Conservation (phyloP, 116 monocot species). For the Zostera marina region DNA sequence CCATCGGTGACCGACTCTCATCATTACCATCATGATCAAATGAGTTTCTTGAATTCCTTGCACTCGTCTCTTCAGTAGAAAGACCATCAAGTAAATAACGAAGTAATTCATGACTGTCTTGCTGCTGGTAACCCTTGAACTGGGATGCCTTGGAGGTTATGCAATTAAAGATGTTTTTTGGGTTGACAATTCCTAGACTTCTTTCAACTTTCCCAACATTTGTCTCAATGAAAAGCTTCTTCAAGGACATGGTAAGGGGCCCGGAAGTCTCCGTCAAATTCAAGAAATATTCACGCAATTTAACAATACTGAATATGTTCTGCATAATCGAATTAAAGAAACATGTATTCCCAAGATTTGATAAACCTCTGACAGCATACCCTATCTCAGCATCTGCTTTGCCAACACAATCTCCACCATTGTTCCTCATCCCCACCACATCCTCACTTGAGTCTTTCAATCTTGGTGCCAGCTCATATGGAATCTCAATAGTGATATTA, state of each 20-base stretch:
- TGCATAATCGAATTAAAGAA: slow-evolving; percentile 85
- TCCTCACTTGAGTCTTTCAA: not conserved
- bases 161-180: slow-evolving; percentile 41
- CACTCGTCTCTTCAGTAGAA: slow-evolving; percentile 35
- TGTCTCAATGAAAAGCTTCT: slow-evolving; percentile 57
- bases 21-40: slow-evolving; percentile 8
- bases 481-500: slow-evolving; percentile 31
- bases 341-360: slow-evolving; percentile 86
- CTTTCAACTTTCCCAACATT: slow-evolving; percentile 3
- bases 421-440: not conserved
- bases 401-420: not conserved
- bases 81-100: slow-evolving; percentile 62
- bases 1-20: not conserved
- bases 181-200: slow-evolving; percentile 26
- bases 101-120: slow-evolving; percentile 89
- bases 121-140: slow-evolving; percentile 66
- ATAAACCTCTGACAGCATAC: slow-evolving; percentile 52
- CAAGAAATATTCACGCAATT: slow-evolving; percentile 35
- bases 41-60: slow-evolving; percentile 12
- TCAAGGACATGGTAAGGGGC: slow-evolving; percentile 45
- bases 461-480: not conserved
- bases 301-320: slow-evolving; percentile 47
- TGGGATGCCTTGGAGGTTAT: slow-evolving; percentile 49
- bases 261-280: slow-evolving; percentile 24
- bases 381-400: slow-evolving; percentile 14